These are phyloP conservation scores for Phytopythium kandeliae DNA, from an alignment of 352 stramenopile genomes.

Conservation along the genomic window DNA sequence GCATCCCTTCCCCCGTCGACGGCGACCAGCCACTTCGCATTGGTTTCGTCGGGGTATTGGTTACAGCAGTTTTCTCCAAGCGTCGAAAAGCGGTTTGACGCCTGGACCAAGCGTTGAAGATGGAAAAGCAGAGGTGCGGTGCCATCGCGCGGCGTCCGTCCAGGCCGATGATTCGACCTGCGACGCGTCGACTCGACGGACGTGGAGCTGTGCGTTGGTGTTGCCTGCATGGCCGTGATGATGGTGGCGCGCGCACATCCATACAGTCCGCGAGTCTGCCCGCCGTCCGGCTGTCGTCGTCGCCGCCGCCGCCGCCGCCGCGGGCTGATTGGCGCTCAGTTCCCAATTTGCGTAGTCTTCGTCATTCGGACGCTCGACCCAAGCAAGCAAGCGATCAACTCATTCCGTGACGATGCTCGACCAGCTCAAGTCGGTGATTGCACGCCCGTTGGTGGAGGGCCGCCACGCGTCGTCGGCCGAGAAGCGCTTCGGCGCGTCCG, in stretches of 20 bases:
- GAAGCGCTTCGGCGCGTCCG: slow-evolving; percentile 27
- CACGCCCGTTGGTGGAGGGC: slow-evolving; percentile 23
- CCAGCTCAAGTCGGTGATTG: slow-evolving; percentile 66
- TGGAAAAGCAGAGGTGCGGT: background rate
- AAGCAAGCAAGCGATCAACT: slow-evolving; percentile 5
- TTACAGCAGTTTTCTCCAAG: too few relatives aligned
- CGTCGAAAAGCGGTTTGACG: too few relatives aligned
- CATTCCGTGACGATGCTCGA: slow-evolving; percentile 41
- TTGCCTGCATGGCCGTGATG: too few relatives aligned
- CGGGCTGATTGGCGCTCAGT: slow-evolving; percentile 21
- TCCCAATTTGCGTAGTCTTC: slow-evolving; percentile 30
- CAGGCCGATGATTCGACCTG: slow-evolving; percentile 2
- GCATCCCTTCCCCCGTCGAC: slow-evolving; percentile 12
- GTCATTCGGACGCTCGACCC: slow-evolving; percentile 11
- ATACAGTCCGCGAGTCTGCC: slow-evolving; percentile 1
- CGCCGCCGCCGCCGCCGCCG: too few relatives aligned
- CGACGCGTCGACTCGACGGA: slow-evolving; percentile 7
- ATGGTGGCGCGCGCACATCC: background rate
- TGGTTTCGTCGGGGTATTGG: too few relatives aligned
- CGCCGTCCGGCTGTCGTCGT: too few relatives aligned
- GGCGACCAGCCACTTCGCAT: too few relatives aligned
- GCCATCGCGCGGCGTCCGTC: background rate
- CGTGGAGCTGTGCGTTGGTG: slow-evolving; percentile 5
- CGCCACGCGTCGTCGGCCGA: slow-evolving; percentile 16
- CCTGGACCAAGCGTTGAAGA: background rate